Percentiles rank a stretch among this genome's conserved stretches.
Conservation (phyloP, 2,329 filamentous ascomycete species). For the Claviceps spartinae region DNA sequence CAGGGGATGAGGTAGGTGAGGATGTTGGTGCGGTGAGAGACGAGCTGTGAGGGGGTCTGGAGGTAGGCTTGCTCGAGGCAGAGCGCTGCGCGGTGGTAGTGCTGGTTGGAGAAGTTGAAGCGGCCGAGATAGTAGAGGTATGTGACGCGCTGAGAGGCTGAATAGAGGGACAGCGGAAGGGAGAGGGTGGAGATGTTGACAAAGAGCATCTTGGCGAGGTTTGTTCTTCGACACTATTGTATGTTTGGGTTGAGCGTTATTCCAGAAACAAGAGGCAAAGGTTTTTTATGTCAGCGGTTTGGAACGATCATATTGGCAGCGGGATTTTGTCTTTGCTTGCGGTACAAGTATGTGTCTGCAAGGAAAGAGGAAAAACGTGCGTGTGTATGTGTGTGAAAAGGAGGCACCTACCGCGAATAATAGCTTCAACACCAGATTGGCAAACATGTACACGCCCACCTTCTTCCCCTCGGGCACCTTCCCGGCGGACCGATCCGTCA, state of each 20-base stretch:
- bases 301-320: background rate
- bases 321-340: background rate
- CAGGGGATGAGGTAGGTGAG: constrained; percentile 71
- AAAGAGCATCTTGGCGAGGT: constrained; percentile 78
- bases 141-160: constrained; percentile 74
- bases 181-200: constrained; percentile 75
- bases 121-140: constrained; percentile 91
- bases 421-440: constrained; percentile 78
- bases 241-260: background rate
- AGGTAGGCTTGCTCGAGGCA: constrained; percentile 70
- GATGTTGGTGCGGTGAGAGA: constrained; percentile 63
- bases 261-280: background rate
- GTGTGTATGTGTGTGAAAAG: too few relatives aligned
- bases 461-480: constrained; percentile 71
- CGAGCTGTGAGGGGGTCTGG: constrained; percentile 47
- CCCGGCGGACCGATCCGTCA: constrained; percentile 64
- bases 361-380: background rate
- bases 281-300: background rate
- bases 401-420: constrained; percentile 57
- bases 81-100: constrained; percentile 63
- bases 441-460: constrained; percentile 78
- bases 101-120: constrained; percentile 73
- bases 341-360: background rate
- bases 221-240: constrained; percentile 59
- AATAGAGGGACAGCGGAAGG: constrained; percentile 68